Percentiles rank a stretch among this genome's conserved stretches.
Evolutionary conservation across 1,284 basidiomycete species (phyloP).

Genomic region (Bjerkandera adusta): DNA sequence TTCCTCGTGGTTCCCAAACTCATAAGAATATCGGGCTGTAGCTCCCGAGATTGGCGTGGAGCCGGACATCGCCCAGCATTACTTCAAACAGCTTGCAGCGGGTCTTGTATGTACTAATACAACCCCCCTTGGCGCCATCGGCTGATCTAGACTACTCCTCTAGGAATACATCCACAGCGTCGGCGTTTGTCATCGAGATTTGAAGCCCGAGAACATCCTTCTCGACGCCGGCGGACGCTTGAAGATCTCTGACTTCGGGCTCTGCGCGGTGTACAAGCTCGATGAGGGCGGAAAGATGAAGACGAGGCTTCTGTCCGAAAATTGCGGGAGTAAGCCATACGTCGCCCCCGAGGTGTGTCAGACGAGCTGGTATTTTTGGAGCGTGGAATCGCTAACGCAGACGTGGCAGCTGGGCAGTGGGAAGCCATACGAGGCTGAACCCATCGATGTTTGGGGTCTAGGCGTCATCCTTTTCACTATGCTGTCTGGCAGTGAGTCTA

Average conservation of each 20-base stretch:
- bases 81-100: conserved; percentile 86
- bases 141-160: too few relatives aligned
- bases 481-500: conserved; percentile 88
- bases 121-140: too few relatives aligned
- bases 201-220: conserved; percentile 95
- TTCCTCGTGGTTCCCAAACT: not conserved
- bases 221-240: conserved; percentile 78
- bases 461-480: conserved; percentile 96
- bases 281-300: conserved; percentile 74
- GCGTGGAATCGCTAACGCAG: too few relatives aligned
- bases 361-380: not conserved
- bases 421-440: conserved; percentile 83
- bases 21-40: conserved; percentile 27
- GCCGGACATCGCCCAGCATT: conserved; percentile 88
- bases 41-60: conserved; percentile 87
- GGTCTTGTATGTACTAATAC: conserved; percentile 63
- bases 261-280: conserved; percentile 89
- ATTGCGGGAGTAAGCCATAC: conserved; percentile 94
- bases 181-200: conserved; percentile 94
- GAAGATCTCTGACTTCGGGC: conserved; percentile 95
- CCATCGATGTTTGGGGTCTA: conserved; percentile 94
- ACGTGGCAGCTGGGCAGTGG: conserved; percentile 44
- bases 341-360: conserved; percentile 84
- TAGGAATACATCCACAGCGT: conserved; percentile 84
- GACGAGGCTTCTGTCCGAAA: conserved; percentile 66